Evolutionary conservation across 2,329 filamentous ascomycete species (phyloP).

Genomic region (Pseudocercospora musae): DNA sequence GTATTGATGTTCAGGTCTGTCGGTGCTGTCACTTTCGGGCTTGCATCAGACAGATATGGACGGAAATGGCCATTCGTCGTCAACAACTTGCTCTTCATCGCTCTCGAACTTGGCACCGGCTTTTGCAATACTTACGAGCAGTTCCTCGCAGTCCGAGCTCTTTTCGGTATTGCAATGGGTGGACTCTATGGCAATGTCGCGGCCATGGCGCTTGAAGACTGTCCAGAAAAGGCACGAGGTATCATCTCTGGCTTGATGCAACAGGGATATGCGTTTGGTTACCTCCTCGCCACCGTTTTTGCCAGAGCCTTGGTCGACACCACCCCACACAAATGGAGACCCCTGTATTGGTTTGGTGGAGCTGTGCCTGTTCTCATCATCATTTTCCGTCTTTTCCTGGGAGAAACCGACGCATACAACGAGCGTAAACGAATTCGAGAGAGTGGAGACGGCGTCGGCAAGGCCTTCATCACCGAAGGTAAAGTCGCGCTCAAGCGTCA

Average conservation of each 20-base stretch:
- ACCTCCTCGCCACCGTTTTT: constrained; percentile 51
- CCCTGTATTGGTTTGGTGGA: constrained; percentile 86
- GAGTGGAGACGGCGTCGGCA: constrained; percentile 57
- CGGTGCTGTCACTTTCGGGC: constrained; percentile 56
- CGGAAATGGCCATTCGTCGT: constrained; percentile 52
- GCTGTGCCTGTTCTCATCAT: constrained; percentile 79
- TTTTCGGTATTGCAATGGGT: constrained; percentile 64
- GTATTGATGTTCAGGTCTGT: constrained; percentile 61
- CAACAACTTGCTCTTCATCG: constrained; percentile 60
- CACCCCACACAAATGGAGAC: constrained; percentile 75
- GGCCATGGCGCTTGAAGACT: constrained; percentile 61
- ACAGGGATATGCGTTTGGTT: constrained; percentile 63
- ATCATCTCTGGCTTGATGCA: constrained; percentile 61
- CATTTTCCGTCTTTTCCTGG: constrained; percentile 69
- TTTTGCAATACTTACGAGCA: constrained; percentile 57
- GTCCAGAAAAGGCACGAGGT: constrained; percentile 56
- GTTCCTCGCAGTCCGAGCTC: constrained; percentile 57
- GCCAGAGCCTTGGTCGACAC: constrained; percentile 65
- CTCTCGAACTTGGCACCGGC: constrained; percentile 58
- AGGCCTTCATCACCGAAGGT: constrained; percentile 71
- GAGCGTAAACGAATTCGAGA: constrained; percentile 64
- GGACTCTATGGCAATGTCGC: constrained; percentile 61
- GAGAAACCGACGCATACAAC: constrained; percentile 72
- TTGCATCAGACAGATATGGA: constrained; percentile 35
- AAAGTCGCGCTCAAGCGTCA: constrained; percentile 74